phyloP scores from a whole-genome alignment of 495 filamentous ascomycete species.

The Annulohypoxylon moriforme region DNA sequence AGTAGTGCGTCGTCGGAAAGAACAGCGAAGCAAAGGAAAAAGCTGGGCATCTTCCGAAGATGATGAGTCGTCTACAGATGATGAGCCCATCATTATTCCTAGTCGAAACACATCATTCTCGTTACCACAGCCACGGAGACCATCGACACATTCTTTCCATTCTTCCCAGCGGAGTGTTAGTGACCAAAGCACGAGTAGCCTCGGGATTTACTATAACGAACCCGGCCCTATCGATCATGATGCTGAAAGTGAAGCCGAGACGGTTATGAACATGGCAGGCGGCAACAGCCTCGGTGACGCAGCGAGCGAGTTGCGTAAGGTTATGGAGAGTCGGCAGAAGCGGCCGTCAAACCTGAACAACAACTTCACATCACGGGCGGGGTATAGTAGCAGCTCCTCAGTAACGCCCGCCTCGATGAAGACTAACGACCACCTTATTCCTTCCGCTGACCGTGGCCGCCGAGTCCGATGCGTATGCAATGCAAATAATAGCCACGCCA shows the following conservation, averaged over 20 bases:
- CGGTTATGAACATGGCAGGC: conserved; percentile 59
- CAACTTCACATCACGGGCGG: conserved; percentile 29
- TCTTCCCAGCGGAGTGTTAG: conserved; percentile 61
- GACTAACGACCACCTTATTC: conserved; percentile 73
- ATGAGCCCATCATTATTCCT: conserved; percentile 72
- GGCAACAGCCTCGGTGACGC: conserved; percentile 60
- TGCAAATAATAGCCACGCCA: conserved; percentile 53
- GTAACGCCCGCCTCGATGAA: conserved; percentile 75
- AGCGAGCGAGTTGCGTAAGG: conserved; percentile 74
- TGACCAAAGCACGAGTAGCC: conserved; percentile 57
- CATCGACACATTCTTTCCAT: conserved; percentile 65
- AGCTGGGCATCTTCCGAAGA: conserved; percentile 59
- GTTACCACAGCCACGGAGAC: conserved; percentile 63
- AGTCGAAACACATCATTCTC: conserved; percentile 73
- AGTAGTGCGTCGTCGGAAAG: conserved; percentile 37
- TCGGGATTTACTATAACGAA: conserved; percentile 47
- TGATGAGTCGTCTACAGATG: conserved; percentile 69
- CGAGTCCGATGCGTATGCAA: conserved; percentile 80
- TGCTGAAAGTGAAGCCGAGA: conserved; percentile 67
- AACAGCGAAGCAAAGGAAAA: conserved; percentile 20
- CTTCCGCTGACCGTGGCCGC: conserved; percentile 69
- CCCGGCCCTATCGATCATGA: conserved; percentile 44
- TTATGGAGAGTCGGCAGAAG: conserved; percentile 73
- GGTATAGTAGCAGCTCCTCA: conserved; percentile 38
- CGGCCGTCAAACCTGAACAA: conserved; percentile 51